Percentiles rank a stretch among this genome's conserved stretches.
These are phyloP conservation scores for Candida bentonensis DNA, from an alignment of 805 yeast genomes.

Conservation along the genomic window DNA sequence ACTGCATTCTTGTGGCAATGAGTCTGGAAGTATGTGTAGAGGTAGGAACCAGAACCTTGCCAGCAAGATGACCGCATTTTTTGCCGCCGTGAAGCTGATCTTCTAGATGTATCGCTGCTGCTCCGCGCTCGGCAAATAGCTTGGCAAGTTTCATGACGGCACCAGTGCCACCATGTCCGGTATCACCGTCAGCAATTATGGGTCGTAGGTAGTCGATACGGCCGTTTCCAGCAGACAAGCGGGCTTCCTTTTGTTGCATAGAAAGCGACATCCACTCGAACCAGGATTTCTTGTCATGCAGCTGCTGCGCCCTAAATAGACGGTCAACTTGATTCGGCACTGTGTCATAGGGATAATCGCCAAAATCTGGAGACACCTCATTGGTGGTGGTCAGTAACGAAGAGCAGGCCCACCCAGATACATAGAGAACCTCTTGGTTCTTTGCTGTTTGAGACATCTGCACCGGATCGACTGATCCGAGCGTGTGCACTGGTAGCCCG, in stretches of 20 bases:
- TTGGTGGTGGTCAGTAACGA: conserved; percentile 43
- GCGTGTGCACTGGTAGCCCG: conserved; percentile 36
- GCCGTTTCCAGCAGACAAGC: conserved; percentile 13
- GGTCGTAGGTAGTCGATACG: conserved; percentile 42
- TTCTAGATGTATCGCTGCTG: conserved; percentile 52
- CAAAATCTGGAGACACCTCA: conserved; percentile 53
- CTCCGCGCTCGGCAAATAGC: conserved; percentile 51
- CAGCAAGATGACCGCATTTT: conserved; percentile 51
- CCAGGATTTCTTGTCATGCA: conserved; percentile 40
- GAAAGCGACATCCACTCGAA: conserved; percentile 24
- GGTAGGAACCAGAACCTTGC: conserved; percentile 48
- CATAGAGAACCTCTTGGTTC: conserved; percentile 24
- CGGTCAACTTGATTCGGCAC: conserved; percentile 56
- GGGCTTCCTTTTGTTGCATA: conserved; percentile 14
- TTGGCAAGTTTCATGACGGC: conserved; percentile 54
- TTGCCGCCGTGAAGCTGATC: conserved; percentile 55
- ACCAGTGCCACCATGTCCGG: conserved; percentile 51
- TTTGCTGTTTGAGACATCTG: conserved; percentile 44
- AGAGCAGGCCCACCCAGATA: conserved; percentile 18
- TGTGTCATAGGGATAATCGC: conserved; percentile 56
- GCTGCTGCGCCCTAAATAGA: conserved; percentile 40
- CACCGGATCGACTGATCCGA: conserved; percentile 51
- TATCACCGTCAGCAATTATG: conserved; percentile 53
- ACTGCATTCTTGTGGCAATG: conserved; percentile 44
- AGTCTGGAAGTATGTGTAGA: conserved; percentile 40